phyloP scores from a whole-genome alignment of 805 yeast species.

The Saitoella complicata region DNA sequence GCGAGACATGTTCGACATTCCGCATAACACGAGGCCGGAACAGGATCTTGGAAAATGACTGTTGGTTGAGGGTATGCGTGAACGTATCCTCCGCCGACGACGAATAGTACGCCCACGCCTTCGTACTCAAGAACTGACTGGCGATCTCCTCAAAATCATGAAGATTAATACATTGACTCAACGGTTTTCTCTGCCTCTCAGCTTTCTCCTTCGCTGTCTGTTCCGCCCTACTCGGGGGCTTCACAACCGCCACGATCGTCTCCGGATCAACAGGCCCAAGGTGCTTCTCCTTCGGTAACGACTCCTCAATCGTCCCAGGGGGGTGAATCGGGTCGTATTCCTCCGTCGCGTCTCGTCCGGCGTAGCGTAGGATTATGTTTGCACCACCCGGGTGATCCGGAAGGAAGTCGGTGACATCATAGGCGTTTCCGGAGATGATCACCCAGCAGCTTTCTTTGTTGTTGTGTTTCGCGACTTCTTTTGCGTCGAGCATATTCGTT shows the following conservation, averaged over 20 bases:
- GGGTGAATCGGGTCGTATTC: conserved; percentile 85
- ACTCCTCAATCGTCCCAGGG: conserved; percentile 59
- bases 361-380: conserved; percentile 50
- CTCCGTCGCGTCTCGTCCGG: conserved; percentile 66
- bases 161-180: conserved; percentile 54
- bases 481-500: too few relatives aligned
- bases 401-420: conserved; percentile 41
- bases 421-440: conserved; percentile 51
- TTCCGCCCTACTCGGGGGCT: conserved; percentile 8
- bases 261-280: conserved; percentile 31
- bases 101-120: conserved; percentile 66
- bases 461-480: conserved; percentile 31
- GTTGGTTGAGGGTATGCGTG: conserved; percentile 26
- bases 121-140: conserved; percentile 52
- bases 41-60: conserved; percentile 15
- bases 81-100: conserved; percentile 38
- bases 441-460: conserved; percentile 56
- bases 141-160: conserved; percentile 84
- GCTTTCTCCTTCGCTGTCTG: conserved; percentile 29
- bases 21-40: conserved; percentile 30
- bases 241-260: conserved; percentile 17
- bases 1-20: conserved; percentile 27
- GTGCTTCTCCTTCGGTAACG: conserved; percentile 41
- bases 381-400: conserved; percentile 53
- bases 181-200: conserved; percentile 45